Base-by-base conservation (phyloP, 2,329 filamentous ascomycete species). In the Alternaria sp. region DNA sequence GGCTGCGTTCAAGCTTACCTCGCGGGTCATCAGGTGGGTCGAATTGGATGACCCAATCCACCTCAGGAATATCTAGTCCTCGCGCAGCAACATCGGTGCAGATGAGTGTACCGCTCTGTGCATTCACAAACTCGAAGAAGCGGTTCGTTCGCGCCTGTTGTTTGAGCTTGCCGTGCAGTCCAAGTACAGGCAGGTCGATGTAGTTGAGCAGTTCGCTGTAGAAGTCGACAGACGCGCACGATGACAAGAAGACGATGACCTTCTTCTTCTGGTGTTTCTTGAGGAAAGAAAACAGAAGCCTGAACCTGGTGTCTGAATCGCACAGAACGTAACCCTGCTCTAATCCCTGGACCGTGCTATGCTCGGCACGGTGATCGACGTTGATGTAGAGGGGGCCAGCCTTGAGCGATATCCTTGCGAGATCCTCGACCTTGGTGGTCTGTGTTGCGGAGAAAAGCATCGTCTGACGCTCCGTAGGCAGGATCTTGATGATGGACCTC, bases 361-460 rank as follows among this genome's bases (percentile, higher is more conserved):
- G 92, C 80, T 96, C 90, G 82, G 96, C 92, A 75, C 90, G 85
- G 79, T 97, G 88, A 77, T 98, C 95, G 62, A 99, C 96, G 77
- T 98, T 97, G 86, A 99, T 96, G 82, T 97, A 98, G 12, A 99
- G 84, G 2, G 96, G 96, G 3, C 95, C 94, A 1, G 93, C 91
- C 37, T 94, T 89, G 51, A 99, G 86, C 5, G 96, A 99, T 77
- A 99, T 97, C 67, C 96, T 87, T 1, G 96, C 96, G 58, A 99
- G 86, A 81, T 99, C 96, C 82, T 98, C 95, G 71, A 99, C 96
- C 83, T 99, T 98, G 60, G 95, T 98, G 4, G 96, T 99, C 81
- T 98, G 96, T 5, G 96, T 99, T 14, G 96, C 96, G 14, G 94
- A 97, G 86, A 99, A 99, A n/a, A 99, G 88, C 90, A 97, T 96